These are phyloP conservation scores for Pythium myriotylum DNA, from an alignment of 352 stramenopile genomes.

Conservation along the genomic window DNA sequence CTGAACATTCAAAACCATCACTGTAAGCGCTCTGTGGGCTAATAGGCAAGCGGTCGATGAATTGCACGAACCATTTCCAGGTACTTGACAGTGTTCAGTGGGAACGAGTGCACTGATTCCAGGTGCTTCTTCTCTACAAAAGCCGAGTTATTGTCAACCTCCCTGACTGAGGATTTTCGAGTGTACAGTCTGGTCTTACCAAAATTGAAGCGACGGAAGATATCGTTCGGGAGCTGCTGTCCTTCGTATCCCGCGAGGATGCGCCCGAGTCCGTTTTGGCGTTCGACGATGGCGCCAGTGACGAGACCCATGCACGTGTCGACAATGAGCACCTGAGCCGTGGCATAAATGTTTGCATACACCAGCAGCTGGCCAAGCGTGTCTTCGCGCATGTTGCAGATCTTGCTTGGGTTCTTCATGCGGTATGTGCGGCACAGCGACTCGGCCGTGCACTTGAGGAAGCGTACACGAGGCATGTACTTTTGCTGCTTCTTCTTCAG, in stretches of 20 bases:
- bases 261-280: slow-evolving; percentile 64
- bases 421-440: slow-evolving; percentile 90
- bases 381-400: slow-evolving; percentile 92
- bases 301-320: slow-evolving; percentile 94
- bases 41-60: too few relatives aligned
- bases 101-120: slow-evolving; percentile 78
- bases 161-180: too few relatives aligned
- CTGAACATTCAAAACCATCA: slow-evolving; percentile 20
- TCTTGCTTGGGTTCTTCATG: slow-evolving; percentile 88
- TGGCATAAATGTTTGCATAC: slow-evolving; percentile 92
- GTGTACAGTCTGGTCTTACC: slow-evolving; percentile 28
- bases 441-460: slow-evolving; percentile 87
- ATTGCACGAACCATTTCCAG: slow-evolving; percentile 32
- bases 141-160: neutral
- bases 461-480: slow-evolving; percentile 87
- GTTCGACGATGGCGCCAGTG: slow-evolving; percentile 87
- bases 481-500: slow-evolving; percentile 95
- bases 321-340: slow-evolving; percentile 89
- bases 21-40: neutral
- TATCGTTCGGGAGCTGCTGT: slow-evolving; percentile 74
- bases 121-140: slow-evolving; percentile 63
- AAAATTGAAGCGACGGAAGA: slow-evolving; percentile 87
- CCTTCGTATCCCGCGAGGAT: slow-evolving; percentile 77
- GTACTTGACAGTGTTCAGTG: slow-evolving; percentile 62
- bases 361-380: slow-evolving; percentile 93